Evolutionary conservation across 352 stramenopile genomes (phyloP), one percentile per base, ranked within the genome.

Genomic region (Pythium plurisporium): DNA sequence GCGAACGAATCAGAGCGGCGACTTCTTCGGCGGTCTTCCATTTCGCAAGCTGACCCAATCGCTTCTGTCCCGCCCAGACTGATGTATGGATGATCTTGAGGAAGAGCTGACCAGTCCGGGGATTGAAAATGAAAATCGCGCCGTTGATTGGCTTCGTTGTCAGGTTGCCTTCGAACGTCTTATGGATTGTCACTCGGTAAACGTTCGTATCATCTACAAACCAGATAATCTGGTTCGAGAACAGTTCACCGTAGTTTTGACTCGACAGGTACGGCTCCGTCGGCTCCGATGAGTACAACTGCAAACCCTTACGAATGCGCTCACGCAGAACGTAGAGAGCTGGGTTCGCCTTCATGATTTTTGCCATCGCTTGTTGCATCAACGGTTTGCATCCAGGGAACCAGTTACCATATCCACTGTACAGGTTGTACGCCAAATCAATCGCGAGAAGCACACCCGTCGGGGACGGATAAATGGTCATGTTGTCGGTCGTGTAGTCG

Each of bases 1-100:
- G 82, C 22, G 95, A 99, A 15, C 97, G 95, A 79, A 99, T 99
- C 5, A 99, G 70, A 25, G 97, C 97, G 6, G 97, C 97, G 36
- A 99, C 96, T 96, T 99, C 98, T 88, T 99, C 98, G 0, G 98
- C 97, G 8, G 98, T 99, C 74, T 99, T 99, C 97, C 97, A 99
- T 72, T 99, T 99, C 0, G 97, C 97, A 27, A 99, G 81, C 80
- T 99, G 96, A 0, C 96, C 97, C 29, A 99, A 83, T 69, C 97
- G 97, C 70, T 99, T 99, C 72, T 99, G 97, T 8, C 98, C 97
- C 27, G 97, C 96, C 97, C 97, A 99, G 52, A 99, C 97, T 51
- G 91, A 99, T 19, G 97, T 99, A 83, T 99, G 98, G 58, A 99
- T 99, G 58, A 99, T 99, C 82, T 99, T 99, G 19, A 99, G 74